Conservation (phyloP, 345 rosid genomes). For the Limnanthes douglasii region DNA sequence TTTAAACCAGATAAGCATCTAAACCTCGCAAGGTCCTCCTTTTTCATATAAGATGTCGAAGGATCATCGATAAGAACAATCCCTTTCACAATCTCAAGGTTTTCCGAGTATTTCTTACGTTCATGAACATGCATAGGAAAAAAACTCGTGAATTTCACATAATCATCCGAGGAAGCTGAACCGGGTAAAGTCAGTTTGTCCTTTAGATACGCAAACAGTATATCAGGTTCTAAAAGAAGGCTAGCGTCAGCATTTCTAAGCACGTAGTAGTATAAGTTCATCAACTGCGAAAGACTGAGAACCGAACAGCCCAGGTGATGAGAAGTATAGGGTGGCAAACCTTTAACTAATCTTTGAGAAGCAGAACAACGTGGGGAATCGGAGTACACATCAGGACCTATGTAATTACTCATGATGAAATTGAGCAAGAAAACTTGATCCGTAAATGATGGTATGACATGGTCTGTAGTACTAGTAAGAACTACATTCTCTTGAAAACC, state of each 20-base stretch:
- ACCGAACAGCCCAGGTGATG: constrained; percentile 36
- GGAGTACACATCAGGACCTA: constrained; percentile 56
- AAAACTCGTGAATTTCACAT: constrained; percentile 22
- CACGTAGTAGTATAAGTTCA: constrained; percentile 32
- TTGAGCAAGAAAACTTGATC: constrained; percentile 39
- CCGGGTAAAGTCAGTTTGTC: constrained; percentile 21
- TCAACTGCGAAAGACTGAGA: constrained; percentile 25
- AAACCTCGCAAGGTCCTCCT: constrained; percentile 26
- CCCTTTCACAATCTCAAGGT: constrained; percentile 31
- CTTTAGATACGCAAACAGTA: constrained; percentile 25
- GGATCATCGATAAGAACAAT: constrained; percentile 41
- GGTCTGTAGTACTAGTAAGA: no score
- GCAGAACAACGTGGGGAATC: constrained; percentile 50
- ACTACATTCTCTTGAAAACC: no score
- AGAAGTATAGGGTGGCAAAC: constrained; percentile 32
- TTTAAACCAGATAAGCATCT: constrained; percentile 26
- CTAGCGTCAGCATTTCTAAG: constrained; percentile 26
- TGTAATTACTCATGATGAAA: constrained; percentile 37
- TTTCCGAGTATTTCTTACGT: constrained; percentile 26
- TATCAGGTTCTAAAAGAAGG: constrained; percentile 21
- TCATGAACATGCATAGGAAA: constrained; percentile 31
- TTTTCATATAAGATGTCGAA: constrained; percentile 10
- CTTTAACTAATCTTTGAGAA: constrained; percentile 26
- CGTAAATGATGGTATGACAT: no score
- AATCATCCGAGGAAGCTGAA: constrained; percentile 10